Evolutionary conservation across 257 asterid species (phyloP), one percentile per base, ranked within the genome.

Genomic region (Rehmannia glutinosa): DNA sequence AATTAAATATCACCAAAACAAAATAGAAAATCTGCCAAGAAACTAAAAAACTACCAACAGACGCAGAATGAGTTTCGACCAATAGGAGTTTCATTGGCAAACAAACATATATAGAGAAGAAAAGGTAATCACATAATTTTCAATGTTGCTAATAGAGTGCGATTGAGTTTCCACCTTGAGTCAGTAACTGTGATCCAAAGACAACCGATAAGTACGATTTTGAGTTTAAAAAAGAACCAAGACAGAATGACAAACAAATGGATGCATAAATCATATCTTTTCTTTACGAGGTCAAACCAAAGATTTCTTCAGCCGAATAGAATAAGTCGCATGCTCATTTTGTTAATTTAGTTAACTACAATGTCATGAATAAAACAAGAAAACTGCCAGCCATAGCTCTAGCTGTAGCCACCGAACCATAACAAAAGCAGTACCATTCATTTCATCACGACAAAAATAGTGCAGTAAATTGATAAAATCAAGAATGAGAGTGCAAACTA

Each of bases 301-400:
- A 32, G 51, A 16, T 21, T 60, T 17, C 27, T 32, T 33, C 21
- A 36, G 69, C 65, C 55, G 56, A 59, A 50, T 50, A 64, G 28
- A 59, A 38, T 4, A 55, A 59, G 23, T n/a, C n/a, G n/a, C 11
- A 46, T 5, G 25, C 46, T 60, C 27, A 46, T 47, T 11, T 23
- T 46, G 35, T 21, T 54, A 61, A 65, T 21, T 61, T 78, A 42
- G 77, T 74, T 70, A 78, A 53, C 68, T 66, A 59, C 83, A 70
- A 74, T 62, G 76, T 21, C 24, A 56, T 30, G 55, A 62, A 51
- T 56, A n/a, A 65, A 69, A 36, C n/a, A n/a, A n/a, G n/a, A 55
- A 55, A 62, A 51, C 21, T 8, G 65, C 64, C 64, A 71, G 42
- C 51, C 62, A 28, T 28, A 8, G 4, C 56, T 27, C 63, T 50